phyloP scores from a whole-genome alignment of 2,329 filamentous ascomycete species.

The Myriosclerotinia duriaeana region DNA sequence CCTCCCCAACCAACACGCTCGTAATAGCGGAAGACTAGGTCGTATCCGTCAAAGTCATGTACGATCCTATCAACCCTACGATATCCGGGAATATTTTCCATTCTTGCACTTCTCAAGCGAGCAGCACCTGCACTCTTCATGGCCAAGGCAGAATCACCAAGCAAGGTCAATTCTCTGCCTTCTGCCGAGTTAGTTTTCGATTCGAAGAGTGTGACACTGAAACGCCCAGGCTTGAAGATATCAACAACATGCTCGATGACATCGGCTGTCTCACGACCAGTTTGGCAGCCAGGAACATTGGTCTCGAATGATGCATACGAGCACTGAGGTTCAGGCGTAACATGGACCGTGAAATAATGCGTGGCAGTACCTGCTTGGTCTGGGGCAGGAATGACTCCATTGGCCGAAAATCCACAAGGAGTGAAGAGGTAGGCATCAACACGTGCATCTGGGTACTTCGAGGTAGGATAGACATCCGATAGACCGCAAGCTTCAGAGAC shows the following conservation, averaged over 20 bases:
- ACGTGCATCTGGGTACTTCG: constrained; percentile 85
- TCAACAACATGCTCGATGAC: constrained; percentile 90
- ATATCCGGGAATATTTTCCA: constrained; percentile 80
- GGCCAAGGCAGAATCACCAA: constrained; percentile 41
- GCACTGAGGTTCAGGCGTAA: constrained; percentile 94
- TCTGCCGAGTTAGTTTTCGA: constrained; percentile 60
- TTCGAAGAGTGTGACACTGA: constrained; percentile 95
- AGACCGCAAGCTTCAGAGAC: constrained; percentile 89
- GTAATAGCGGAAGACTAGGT: constrained; percentile 94
- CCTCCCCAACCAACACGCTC: constrained; percentile 75
- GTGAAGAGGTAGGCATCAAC: constrained; percentile 97
- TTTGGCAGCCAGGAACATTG: constrained; percentile 88
- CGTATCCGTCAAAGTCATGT: constrained; percentile 95
- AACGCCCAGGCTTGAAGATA: constrained; percentile 97
- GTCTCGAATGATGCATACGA: constrained; percentile 98
- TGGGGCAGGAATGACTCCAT: constrained; percentile 86
- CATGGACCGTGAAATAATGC: constrained; percentile 98
- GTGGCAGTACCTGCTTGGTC: constrained; percentile 50
- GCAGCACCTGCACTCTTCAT: constrained; percentile 46
- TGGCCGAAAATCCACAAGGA: constrained; percentile 95
- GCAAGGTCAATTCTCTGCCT: constrained; percentile 34
- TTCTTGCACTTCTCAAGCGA: constrained; percentile 48
- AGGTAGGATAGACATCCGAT: constrained; percentile 81
- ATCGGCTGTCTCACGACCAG: constrained; percentile 82
- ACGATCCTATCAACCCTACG: constrained; percentile 90